Percentiles rank a stretch among this genome's conserved stretches.
These are phyloP conservation scores for Paralagenidium karlingii DNA, from an alignment of 352 stramenopile genomes.

Conservation along the genomic window DNA sequence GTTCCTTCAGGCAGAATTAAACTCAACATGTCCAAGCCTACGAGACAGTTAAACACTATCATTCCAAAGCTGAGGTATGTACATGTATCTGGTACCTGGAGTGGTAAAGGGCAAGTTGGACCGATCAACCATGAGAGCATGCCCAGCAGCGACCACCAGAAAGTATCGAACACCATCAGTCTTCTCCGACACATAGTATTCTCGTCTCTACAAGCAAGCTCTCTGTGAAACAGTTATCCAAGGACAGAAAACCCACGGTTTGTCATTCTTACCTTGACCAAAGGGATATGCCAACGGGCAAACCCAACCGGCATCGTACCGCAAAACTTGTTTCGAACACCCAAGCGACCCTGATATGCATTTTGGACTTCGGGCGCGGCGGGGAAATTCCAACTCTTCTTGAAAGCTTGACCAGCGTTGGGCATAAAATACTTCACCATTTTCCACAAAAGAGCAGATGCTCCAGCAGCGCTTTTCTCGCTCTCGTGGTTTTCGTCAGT, in stretches of 20 bases:
- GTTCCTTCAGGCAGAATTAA: constrained; percentile 75
- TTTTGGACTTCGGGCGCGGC: constrained; percentile 67
- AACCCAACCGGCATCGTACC: constrained; percentile 88
- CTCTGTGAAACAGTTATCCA: background rate
- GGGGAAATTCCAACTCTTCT: constrained; percentile 58
- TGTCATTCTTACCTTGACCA: too few relatives aligned
- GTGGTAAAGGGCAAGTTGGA: constrained; percentile 71
- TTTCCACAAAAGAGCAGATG: constrained; percentile 57
- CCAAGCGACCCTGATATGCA: constrained; percentile 57
- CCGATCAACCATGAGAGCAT: constrained; percentile 56
- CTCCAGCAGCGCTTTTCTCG: constrained; percentile 53
- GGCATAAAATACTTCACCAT: constrained; percentile 82
- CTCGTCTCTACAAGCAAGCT: constrained; percentile 23
- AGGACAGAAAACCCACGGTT: background rate
- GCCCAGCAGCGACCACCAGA: constrained; percentile 64
- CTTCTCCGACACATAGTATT: constrained; percentile 87
- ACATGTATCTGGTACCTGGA: too few relatives aligned
- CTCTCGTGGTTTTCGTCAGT: constrained; percentile 58
- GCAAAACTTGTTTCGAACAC: constrained; percentile 71
- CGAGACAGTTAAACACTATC: background rate
- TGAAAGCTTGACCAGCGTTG: constrained; percentile 64
- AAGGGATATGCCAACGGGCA: constrained; percentile 78
- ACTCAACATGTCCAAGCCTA: constrained; percentile 61
- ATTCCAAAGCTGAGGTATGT: constrained; percentile 1
- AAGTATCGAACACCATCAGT: constrained; percentile 88